Conservation (phyloP, 768 basidiomycete genomes). For the Boletus reticulatus region DNA sequence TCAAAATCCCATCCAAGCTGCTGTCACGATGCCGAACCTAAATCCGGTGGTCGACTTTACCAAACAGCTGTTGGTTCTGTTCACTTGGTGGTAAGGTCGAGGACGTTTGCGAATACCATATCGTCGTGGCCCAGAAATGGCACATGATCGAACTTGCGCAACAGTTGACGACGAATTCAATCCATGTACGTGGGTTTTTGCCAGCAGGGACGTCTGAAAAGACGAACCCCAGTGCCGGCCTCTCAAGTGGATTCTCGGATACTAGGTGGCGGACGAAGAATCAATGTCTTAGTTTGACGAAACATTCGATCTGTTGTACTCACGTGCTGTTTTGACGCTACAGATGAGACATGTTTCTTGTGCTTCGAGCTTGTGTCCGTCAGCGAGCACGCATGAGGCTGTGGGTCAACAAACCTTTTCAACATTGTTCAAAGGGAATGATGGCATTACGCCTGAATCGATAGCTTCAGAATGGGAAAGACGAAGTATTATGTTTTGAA, state of each 20-base stretch:
- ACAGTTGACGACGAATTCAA: conserved; percentile 14
- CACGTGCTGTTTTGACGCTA: conserved; percentile 7
- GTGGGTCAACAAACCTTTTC: no score
- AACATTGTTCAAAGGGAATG: no score
- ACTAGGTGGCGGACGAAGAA: conserved; percentile 13
- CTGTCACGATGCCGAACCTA: not conserved
- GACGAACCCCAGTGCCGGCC: conserved; percentile 26
- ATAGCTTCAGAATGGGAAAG: no score
- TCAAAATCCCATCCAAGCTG: conserved; percentile 14
- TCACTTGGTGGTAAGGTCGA: conserved; percentile 2
- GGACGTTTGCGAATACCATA: conserved; percentile 23
- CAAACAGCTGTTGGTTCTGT: conserved; percentile 12
- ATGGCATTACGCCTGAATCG: no score
- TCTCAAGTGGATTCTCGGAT: conserved; percentile 17
- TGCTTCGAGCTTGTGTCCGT: not conserved
- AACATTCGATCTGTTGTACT: conserved; percentile 26
- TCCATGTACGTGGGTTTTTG: conserved; percentile 29
- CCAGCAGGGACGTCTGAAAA: conserved; percentile 24
- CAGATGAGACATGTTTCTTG: no score
- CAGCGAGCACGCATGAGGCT: no score
- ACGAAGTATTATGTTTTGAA: no score
- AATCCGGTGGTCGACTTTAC: conserved; percentile 25
- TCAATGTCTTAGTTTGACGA: conserved; percentile 11
- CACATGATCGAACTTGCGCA: conserved; percentile 29
- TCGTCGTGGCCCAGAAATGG: conserved; percentile 23